Evolutionary conservation across 108 stramenopile genomes (phyloP), one percentile per base, ranked within the genome.

Genomic region (Pseudonitzschia multiseries): DNA sequence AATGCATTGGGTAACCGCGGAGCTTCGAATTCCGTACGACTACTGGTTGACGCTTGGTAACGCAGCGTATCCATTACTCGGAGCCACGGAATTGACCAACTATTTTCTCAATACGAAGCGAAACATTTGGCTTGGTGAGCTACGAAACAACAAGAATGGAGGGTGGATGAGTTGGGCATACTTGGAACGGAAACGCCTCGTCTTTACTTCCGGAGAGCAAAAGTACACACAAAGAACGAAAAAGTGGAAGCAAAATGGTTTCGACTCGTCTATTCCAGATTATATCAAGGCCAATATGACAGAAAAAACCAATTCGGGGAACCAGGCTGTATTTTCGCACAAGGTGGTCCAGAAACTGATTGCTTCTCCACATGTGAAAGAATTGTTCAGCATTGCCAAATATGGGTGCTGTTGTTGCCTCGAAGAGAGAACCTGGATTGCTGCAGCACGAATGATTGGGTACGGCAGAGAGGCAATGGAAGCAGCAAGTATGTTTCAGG

Each of bases 331-430:
- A 4, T 84, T 69, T 36, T 54, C 54, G 10, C 50, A 72, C 32
- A 20, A 68, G 21, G 61, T 74, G 1, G 46, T 84, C 6, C 31
- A 74, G 22, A 63, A 44, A 28, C 36, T 84, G 32, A n/a, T 80
- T 6, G 14, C 57, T 6, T 70, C 62, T 15, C 51, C 72, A 46
- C 20, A 70, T 57, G 79, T 72, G 9, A 52, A 43, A 44, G 44
- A 80, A 71, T 41, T 84, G 9, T 80, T 80, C 59, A 79, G 72
- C 43, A 46, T 74, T 28, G 71, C 79, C 21, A 84, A 84, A 50
- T 84, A 84, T 62, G 73, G 75, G 32, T 77, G 76, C 57, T 84
- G 73, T 60, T 80, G 83, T 59, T 84, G 79, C 53, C 31, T 80
- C 20, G 66, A 67, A 61, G 79, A 84, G 71, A 72, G 77, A 53